Evolutionary conservation across 257 asterid genomes (phyloP).

Genomic region (Nicotiana tomentosiformis): DNA sequence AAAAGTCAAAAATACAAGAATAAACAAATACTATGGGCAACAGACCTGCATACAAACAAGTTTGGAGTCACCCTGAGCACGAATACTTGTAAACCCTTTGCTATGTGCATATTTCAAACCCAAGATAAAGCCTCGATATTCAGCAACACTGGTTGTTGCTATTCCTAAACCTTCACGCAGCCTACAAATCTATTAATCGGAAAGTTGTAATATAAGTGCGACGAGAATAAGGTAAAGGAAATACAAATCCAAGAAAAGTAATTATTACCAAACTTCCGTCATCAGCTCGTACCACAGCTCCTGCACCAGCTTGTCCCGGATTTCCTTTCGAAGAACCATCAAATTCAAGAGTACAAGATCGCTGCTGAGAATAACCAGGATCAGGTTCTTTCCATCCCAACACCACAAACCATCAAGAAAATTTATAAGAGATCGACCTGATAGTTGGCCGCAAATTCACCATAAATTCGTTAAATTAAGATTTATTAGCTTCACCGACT

Average conservation of each 20-base stretch:
- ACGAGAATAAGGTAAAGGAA: neutral
- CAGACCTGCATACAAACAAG: constrained; percentile 22
- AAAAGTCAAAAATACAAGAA: neutral
- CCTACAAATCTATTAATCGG: constrained; percentile 7
- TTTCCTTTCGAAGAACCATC: constrained; percentile 24
- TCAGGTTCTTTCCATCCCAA: constrained; percentile 2
- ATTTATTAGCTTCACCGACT: neutral
- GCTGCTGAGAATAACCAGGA: constrained; percentile 9
- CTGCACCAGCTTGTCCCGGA: constrained; percentile 21
- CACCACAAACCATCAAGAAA: constrained; percentile 2
- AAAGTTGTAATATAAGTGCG: neutral
- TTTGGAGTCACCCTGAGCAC: constrained; percentile 22
- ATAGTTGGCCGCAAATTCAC: neutral
- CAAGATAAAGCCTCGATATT: constrained; percentile 20
- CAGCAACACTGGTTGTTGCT: constrained; percentile 17
- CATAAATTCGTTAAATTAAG: neutral
- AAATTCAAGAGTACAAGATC: constrained; percentile 22
- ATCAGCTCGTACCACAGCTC: constrained; percentile 24
- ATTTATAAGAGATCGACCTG: neutral
- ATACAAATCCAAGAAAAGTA: neutral
- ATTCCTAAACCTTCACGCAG: constrained; percentile 24
- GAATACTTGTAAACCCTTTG: constrained; percentile 22
- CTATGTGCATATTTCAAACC: constrained; percentile 21
- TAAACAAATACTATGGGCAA: neutral
- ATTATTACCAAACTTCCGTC: constrained; percentile 20